Conservation (phyloP, 2,329 filamentous ascomycete species). For the Talaromyces islandicus region DNA sequence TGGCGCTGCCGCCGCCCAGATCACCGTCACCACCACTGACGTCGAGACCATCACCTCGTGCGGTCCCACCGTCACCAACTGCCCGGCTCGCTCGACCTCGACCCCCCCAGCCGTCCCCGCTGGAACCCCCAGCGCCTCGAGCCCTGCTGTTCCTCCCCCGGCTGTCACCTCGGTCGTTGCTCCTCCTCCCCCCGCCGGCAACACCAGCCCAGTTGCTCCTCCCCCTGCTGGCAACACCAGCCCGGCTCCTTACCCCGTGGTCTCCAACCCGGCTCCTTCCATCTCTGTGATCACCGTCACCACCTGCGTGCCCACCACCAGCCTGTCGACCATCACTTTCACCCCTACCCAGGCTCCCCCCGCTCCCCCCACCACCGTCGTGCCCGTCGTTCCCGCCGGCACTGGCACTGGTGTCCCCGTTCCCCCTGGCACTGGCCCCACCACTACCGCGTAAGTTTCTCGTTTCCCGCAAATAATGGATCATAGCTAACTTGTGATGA, state of each 20-base stretch:
- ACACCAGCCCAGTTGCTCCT: constrained; percentile 3
- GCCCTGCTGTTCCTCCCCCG: constrained; percentile 12
- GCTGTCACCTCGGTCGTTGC: constrained; percentile 20
- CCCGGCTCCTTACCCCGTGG: constrained; percentile 6
- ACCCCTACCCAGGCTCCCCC: constrained; percentile 8
- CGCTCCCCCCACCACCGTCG: constrained; percentile 12
- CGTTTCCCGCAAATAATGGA: not conserved
- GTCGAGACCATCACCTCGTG: constrained; percentile 59
- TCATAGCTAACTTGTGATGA: constrained; percentile 1
- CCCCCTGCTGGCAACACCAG: constrained; percentile 12
- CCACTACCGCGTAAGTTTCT: constrained; percentile 2
- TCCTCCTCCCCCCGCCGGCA: constrained; percentile 12
- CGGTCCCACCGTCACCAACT: constrained; percentile 56
- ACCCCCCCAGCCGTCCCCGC: constrained; percentile 5
- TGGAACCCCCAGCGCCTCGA: constrained; percentile 7
- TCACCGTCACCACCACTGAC: constrained; percentile 52
- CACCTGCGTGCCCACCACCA: constrained; percentile 28
- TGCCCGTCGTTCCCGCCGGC: constrained; percentile 9
- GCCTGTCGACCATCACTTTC: constrained; percentile 23
- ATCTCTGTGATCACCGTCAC: constrained; percentile 24
- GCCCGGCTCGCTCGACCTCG: constrained; percentile 31
- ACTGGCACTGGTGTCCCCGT: constrained; percentile 15
- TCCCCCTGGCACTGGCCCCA: constrained; percentile 6
- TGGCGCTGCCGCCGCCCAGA: constrained; percentile 26
- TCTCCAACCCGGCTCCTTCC: not conserved